phyloP scores from a whole-genome alignment of 768 basidiomycete species.

The Kwoniella sp. region DNA sequence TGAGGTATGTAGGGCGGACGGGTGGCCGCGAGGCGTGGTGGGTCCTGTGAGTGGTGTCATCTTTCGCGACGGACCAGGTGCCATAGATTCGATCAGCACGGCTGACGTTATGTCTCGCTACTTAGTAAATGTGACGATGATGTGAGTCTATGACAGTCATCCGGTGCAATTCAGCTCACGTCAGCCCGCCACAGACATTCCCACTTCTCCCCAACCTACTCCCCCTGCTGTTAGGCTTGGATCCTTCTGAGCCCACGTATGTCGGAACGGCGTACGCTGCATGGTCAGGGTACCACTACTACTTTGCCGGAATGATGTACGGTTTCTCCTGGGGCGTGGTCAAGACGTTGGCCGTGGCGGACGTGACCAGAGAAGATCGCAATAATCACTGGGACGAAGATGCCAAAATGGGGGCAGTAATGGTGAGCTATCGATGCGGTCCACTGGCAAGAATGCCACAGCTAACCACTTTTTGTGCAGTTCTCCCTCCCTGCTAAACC shows the following conservation, averaged over 20 bases:
- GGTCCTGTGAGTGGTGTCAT: constrained; percentile 30
- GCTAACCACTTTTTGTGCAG: not conserved
- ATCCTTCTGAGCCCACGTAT: constrained; percentile 28
- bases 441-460: not conserved
- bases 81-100: not conserved
- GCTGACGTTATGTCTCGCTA: not conserved
- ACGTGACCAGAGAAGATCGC: constrained; percentile 7
- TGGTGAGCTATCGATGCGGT: constrained; percentile 16
- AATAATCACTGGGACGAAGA: constrained; percentile 27
- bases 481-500: constrained; percentile 6
- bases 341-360: constrained; percentile 26
- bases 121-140: constrained; percentile 34
- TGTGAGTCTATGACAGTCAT: constrained; percentile 13
- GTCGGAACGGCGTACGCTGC: constrained; percentile 24
- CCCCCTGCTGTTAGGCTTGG: constrained; percentile 13
- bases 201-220: constrained; percentile 37
- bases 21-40: constrained; percentile 30
- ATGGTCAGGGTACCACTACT: constrained; percentile 26
- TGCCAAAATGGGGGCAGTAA: constrained; percentile 24
- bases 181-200: constrained; percentile 21
- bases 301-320: constrained; percentile 39
- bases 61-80: too few relatives aligned
- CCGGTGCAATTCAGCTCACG: not conserved
- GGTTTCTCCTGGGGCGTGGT: constrained; percentile 41
- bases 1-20: constrained; percentile 27